A percentile compares a stretch with the other conserved stretches of the same genome.
Conservation (phyloP, 805 yeast genomes). For the Saccharomycopsis javanensis region DNA sequence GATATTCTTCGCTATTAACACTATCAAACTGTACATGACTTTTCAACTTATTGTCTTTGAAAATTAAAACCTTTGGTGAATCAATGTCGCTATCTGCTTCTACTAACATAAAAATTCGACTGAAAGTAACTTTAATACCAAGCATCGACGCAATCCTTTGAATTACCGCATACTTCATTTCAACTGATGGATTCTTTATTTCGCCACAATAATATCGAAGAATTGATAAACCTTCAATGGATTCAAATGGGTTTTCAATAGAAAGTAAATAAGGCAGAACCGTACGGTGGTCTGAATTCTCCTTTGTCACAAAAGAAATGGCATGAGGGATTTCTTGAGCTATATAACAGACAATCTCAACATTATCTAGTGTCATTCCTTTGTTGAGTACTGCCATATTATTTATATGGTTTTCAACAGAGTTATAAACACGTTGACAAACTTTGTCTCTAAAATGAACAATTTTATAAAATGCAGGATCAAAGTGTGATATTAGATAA, state of each 20-base stretch:
- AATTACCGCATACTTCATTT: not conserved
- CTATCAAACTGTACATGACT: not conserved
- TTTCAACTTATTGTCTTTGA: not conserved
- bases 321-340: not conserved
- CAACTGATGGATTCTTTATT: not conserved
- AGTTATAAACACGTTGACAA: not conserved
- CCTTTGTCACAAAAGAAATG: not conserved
- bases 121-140: not conserved
- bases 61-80: not conserved
- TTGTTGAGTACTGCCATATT: not conserved
- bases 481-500: not conserved
- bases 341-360: not conserved
- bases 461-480: not conserved
- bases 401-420: not conserved
- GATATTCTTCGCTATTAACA: not conserved
- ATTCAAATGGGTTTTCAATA: not conserved
- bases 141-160: slow-evolving; percentile 3
- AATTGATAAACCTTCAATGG: not conserved
- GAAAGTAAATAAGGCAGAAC: not conserved
- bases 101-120: not conserved
- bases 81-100: not conserved
- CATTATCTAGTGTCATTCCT: not conserved
- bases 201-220: not conserved
- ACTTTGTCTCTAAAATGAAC: not conserved
- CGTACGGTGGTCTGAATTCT: not conserved